Evolutionary conservation across 2,329 filamentous ascomycete species (phyloP), one percentile per base, ranked within the genome.

Genomic region (Curvularia spicifera): DNA sequence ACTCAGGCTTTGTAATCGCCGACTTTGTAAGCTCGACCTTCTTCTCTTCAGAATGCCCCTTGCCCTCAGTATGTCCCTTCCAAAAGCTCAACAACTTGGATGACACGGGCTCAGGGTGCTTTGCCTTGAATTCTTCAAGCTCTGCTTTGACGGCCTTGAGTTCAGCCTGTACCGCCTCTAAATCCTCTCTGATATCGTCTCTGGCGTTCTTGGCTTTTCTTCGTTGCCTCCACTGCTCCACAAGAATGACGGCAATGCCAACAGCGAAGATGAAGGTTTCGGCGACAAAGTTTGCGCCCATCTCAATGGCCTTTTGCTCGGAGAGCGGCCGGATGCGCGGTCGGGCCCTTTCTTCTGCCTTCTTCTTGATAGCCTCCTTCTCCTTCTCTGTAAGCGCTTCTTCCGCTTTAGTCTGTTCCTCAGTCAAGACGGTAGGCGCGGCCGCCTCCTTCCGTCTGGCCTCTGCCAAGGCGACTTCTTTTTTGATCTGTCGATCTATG

Each of bases 221-320:
- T 51, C 86, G 79, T 29, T 84, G 84, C 53, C 87, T 78, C 81
- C 82, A 86, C 20, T 83, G 82, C 68, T 90, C 87, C 52, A 85
- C 85, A 0, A 89, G 72, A 44, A 90, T 86, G 58, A 89, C 74
- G 0, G 83, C 79, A 5, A 85, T 86, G 1, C 85, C 88, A 12
- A 90, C 88, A 4, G 82, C 66, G 65, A 90, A 89, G 39, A 90
- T 80, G 69, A 90, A 90, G 0, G 84, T 77, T 69, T 90, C 87
- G 31, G 85, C 86, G 48, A 88, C 87, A 68, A 90, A 90, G 61
- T 87, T 89, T 3, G 87, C 88, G 3, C 87, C 88, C 37, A 84
- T 83, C 70, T 90, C 87, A 53, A 90, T 89, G 0, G 87, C 87
- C 67, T 89, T 88, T 12, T 84, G 82, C 71, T 90, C 88, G 2